Conservation (phyloP, 75 land plant species). For the Chamaecyparis obtusa region DNA sequence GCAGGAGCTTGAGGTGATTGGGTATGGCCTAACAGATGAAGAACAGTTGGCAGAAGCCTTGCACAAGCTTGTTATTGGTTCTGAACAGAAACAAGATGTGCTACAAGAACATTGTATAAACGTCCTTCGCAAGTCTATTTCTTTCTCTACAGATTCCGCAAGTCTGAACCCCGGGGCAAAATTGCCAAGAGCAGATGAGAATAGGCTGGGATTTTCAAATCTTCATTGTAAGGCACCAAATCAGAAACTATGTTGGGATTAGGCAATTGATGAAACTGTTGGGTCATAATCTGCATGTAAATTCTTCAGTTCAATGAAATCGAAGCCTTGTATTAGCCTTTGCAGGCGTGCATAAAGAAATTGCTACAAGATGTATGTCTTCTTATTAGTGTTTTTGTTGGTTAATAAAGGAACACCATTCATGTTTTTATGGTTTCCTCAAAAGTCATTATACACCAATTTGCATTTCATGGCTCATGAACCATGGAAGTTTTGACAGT, state of each 20-base stretch:
- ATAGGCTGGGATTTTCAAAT: background rate
- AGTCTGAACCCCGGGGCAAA: background rate
- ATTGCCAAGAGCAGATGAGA: background rate
- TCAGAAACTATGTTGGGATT: conserved; percentile 11
- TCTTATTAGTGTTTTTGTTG: background rate
- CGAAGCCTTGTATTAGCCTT: background rate
- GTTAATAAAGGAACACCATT: background rate
- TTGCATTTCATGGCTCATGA: background rate
- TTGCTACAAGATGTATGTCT: background rate
- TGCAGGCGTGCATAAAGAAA: background rate
- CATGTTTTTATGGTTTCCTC: too few relatives aligned
- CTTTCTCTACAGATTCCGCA: background rate
- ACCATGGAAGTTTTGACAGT: background rate
- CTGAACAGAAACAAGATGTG: conserved; percentile 13
- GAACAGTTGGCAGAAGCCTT: conserved; percentile 5
- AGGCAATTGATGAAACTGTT: background rate
- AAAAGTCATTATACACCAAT: background rate
- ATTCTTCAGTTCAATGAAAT: background rate
- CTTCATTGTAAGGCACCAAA: conserved; percentile 1
- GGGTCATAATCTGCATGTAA: background rate
- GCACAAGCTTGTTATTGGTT: conserved; percentile 1
- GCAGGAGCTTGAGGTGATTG: conserved; percentile 6
- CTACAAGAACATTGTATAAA: conserved; percentile 9
- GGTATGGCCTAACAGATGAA: conserved; percentile 11
- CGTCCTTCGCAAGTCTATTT: conserved; percentile 1